Evolutionary conservation across 208 protist genomes (phyloP).

Genomic region (Leishmania braziliensis): DNA sequence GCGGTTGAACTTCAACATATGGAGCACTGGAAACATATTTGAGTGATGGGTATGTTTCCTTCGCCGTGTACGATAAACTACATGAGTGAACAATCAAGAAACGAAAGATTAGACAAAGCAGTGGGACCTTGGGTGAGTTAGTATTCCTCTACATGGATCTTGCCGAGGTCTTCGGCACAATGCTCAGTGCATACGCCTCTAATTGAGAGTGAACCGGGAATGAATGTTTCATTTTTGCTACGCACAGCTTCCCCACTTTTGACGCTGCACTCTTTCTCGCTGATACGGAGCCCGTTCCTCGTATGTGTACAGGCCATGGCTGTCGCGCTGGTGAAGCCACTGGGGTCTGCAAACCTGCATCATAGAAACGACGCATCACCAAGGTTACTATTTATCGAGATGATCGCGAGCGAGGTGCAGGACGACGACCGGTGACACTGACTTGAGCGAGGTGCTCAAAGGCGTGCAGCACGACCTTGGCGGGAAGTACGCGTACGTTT

Average conservation of each 20-base stretch:
- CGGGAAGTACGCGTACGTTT: constrained; percentile 18
- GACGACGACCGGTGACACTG: constrained; percentile 23
- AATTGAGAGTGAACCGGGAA: background rate
- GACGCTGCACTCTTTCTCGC: background rate
- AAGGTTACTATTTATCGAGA: background rate
- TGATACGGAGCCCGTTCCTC: background rate
- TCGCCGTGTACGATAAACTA: background rate
- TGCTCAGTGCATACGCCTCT: background rate
- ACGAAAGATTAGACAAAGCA: background rate
- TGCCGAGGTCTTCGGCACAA: background rate
- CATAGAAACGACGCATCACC: background rate
- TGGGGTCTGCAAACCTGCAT: background rate
- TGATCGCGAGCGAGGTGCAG: background rate
- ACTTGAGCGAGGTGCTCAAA: constrained; percentile 28
- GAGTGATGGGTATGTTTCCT: background rate
- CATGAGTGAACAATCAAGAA: background rate
- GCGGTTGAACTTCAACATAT: constrained; percentile 77
- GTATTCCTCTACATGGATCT: background rate
- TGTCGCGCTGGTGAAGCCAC: background rate
- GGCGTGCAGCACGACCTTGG: constrained; percentile 33
- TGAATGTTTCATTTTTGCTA: background rate
- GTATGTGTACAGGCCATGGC: background rate
- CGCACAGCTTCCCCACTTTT: background rate
- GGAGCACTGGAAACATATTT: constrained; percentile 73
- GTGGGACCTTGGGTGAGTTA: background rate